Percentiles rank a stretch among this genome's conserved stretches.
phyloP scores from a whole-genome alignment of 2,329 filamentous ascomycete genomes.

The Alternaria ethzedia region DNA sequence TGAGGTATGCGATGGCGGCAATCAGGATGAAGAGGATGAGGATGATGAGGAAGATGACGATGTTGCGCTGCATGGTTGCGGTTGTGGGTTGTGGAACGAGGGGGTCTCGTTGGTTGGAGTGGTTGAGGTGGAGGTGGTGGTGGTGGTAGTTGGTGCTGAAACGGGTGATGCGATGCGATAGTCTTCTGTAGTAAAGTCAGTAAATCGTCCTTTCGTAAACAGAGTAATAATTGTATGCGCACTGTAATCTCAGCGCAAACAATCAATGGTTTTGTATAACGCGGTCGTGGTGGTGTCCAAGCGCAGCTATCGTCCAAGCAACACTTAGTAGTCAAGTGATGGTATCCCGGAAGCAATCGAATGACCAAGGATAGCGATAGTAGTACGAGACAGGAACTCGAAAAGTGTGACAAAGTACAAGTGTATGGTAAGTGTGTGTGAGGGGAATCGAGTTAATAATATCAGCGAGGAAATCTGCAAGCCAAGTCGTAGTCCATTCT shows the following conservation, averaged over 20 bases:
- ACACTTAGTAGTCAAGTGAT: conserved; percentile 1
- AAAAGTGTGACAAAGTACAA: background rate
- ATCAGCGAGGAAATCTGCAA: conserved; percentile 20
- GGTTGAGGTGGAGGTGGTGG: background rate
- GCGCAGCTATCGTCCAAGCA: conserved; percentile 14
- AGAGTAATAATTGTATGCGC: background rate
- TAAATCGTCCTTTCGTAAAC: background rate
- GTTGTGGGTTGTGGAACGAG: background rate
- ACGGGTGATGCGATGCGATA: background rate
- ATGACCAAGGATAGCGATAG: background rate
- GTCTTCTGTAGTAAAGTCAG: background rate
- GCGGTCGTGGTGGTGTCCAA: background rate
- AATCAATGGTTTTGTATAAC: background rate
- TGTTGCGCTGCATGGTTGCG: conserved; percentile 57
- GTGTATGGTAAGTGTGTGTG: background rate
- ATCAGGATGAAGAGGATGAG: conserved; percentile 60
- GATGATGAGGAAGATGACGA: conserved; percentile 61
- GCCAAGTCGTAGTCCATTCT: conserved; percentile 7
- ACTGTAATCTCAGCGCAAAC: background rate
- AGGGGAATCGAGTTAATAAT: background rate
- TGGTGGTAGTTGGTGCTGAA: background rate
- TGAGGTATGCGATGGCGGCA: conserved; percentile 56
- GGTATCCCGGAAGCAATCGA: background rate
- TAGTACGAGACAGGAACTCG: background rate
- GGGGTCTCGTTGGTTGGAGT: background rate